Conservation (phyloP, 371 early-diverging fungal species). For the Mortierella sp. region DNA sequence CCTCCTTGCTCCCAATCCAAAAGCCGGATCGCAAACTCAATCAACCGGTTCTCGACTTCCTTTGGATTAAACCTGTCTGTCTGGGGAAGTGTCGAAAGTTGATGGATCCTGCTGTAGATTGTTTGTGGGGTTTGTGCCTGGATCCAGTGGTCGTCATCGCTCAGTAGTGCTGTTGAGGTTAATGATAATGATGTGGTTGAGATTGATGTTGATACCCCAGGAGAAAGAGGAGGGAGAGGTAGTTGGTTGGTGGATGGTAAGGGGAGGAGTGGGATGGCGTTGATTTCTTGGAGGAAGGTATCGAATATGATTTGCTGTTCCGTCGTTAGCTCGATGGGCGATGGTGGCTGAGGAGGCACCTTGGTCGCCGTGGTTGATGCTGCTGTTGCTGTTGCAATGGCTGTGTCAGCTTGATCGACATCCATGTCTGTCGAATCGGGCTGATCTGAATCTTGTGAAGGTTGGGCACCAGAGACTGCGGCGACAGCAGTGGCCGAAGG, state of each 20-base stretch:
- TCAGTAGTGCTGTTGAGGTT: not conserved
- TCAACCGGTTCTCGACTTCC: constrained; percentile 25
- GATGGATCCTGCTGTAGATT: constrained; percentile 44
- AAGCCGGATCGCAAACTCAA: constrained; percentile 53
- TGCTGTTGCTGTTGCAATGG: not conserved
- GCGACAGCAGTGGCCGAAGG: too few relatives aligned
- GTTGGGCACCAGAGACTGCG: not conserved
- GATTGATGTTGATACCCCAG: not conserved
- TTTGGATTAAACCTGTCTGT: constrained; percentile 23
- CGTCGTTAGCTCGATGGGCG: not conserved
- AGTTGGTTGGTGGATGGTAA: constrained; percentile 16
- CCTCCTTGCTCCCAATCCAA: constrained; percentile 55
- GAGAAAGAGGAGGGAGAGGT: constrained; percentile 8
- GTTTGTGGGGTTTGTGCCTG: constrained; percentile 22
- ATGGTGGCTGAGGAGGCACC: not conserved
- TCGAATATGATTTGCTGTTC: constrained; percentile 36
- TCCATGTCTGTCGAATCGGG: not conserved
- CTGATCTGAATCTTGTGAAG: not conserved
- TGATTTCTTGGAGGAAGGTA: constrained; percentile 30
- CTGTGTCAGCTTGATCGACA: not conserved
- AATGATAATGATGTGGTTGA: not conserved
- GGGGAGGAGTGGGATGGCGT: constrained; percentile 28
- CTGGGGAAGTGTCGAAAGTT: constrained; percentile 19
- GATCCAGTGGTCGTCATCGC: constrained; percentile 17
- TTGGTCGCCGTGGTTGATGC: not conserved